A percentile compares a stretch with the other conserved stretches of the same genome.
phyloP scores from a whole-genome alignment of 2,329 filamentous ascomycete species.

The Ophiosphaerella korrae region DNA sequence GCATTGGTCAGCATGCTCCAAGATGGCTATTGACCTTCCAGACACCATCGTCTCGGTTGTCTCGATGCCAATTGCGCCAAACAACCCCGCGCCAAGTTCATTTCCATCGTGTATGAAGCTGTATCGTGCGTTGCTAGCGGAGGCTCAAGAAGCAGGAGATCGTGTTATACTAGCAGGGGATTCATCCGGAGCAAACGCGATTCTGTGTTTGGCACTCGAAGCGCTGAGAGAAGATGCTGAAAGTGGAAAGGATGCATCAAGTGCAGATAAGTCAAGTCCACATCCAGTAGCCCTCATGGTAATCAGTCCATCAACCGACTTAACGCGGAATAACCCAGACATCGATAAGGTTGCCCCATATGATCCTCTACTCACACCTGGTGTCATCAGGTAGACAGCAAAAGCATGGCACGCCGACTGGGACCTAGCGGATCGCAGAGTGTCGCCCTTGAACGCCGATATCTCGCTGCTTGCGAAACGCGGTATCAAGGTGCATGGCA shows the following conservation, averaged over 20 bases:
- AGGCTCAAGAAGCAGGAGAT: constrained; percentile 48
- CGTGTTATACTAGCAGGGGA: constrained; percentile 59
- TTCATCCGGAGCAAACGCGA: constrained; percentile 61
- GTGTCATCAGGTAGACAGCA: constrained; percentile 51
- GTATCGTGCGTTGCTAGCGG: constrained; percentile 50
- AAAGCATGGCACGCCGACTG: constrained; percentile 49
- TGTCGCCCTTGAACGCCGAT: constrained; percentile 57
- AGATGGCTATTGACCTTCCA: constrained; percentile 51
- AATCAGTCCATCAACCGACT: constrained; percentile 58
- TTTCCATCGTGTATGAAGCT: constrained; percentile 56
- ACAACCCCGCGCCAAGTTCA: constrained; percentile 55
- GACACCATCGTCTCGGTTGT: constrained; percentile 54
- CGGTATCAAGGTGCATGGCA: constrained; percentile 57
- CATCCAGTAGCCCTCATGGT: constrained; percentile 49
- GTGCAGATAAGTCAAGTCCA: constrained; percentile 5
- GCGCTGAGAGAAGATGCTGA: constrained; percentile 42
- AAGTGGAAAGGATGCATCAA: constrained; percentile 2
- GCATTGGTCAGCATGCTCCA: constrained; percentile 59
- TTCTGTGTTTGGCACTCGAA: constrained; percentile 49
- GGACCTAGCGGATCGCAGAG: constrained; percentile 50
- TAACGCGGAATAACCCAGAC: constrained; percentile 53
- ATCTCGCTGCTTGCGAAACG: constrained; percentile 47
- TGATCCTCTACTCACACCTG: constrained; percentile 55
- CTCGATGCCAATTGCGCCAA: constrained; percentile 60
- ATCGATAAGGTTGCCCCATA: constrained; percentile 48